These are phyloP conservation scores for Ganoderma sinense DNA, from an alignment of 1,284 basidiomycete genomes.

Conservation along the genomic window DNA sequence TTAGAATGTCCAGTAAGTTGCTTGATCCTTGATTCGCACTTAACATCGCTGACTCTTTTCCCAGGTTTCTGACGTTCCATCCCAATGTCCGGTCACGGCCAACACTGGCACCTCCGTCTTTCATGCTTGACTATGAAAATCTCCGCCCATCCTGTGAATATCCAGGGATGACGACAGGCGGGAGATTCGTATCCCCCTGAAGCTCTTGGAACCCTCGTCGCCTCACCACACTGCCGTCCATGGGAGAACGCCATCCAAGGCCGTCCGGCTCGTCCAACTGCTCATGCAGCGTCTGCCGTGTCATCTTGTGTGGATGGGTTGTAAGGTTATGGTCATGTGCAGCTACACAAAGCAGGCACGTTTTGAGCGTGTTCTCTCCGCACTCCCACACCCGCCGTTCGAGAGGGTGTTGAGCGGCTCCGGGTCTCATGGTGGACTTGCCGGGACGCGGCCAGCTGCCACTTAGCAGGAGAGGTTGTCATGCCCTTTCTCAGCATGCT, in stretches of 20 bases:
- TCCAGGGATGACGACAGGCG: background rate
- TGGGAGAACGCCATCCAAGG: background rate
- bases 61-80: background rate
- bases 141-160: background rate
- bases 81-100: background rate
- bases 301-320: background rate
- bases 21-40: background rate
- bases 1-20: background rate
- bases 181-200: background rate
- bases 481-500: constrained; percentile 8
- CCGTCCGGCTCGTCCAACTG: background rate
- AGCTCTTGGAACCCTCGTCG: background rate
- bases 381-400: constrained; percentile 15
- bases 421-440: constrained; percentile 4
- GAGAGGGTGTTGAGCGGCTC: background rate
- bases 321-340: background rate
- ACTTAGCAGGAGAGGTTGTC: background rate
- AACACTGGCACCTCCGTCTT: background rate
- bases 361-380: constrained; percentile 4
- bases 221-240: background rate
- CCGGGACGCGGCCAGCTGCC: background rate
- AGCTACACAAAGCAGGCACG: background rate
- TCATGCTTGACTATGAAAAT: background rate
- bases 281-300: background rate
- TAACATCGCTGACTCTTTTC: background rate